A percentile compares a stretch with the other conserved stretches of the same genome.
Conservation (phyloP, 2,329 filamentous ascomycete genomes). For the Aureobasidium sp. region DNA sequence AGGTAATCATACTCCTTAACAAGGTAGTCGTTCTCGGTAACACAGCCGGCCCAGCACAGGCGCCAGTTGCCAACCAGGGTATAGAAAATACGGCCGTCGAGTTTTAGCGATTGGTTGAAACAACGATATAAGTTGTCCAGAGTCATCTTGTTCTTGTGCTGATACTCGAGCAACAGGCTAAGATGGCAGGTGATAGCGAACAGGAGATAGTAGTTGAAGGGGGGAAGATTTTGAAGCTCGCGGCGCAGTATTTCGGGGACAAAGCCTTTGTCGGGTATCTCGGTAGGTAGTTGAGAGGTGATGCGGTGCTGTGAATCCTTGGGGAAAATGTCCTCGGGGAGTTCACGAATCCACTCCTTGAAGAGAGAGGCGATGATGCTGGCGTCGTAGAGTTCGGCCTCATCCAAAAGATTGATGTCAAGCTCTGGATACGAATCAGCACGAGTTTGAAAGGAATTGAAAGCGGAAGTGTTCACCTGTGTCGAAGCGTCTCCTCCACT, state of each 20-base stretch:
- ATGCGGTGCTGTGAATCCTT: conserved; percentile 76
- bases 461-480: conserved; percentile 50
- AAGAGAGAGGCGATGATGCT: conserved; percentile 95
- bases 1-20: conserved; percentile 54
- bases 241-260: conserved; percentile 84
- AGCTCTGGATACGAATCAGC: conserved; percentile 51
- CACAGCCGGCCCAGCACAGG: conserved; percentile 94
- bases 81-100: conserved; percentile 90
- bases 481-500: conserved; percentile 89
- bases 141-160: conserved; percentile 97
- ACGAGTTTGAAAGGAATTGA: background rate
- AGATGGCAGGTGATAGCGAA: conserved; percentile 97
- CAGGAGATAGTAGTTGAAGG: conserved; percentile 94
- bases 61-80: conserved; percentile 94
- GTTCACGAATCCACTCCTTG: conserved; percentile 88
- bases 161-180: conserved; percentile 81
- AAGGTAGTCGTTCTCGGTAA: conserved; percentile 75
- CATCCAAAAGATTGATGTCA: conserved; percentile 85
- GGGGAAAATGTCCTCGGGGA: conserved; percentile 91
- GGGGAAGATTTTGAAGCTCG: conserved; percentile 86
- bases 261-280: conserved; percentile 64
- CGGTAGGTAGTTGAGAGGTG: conserved; percentile 68
- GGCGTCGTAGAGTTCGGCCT: conserved; percentile 85
- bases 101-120: conserved; percentile 95
- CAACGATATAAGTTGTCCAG: conserved; percentile 93